phyloP scores from a whole-genome alignment of 441 rosid genomes.

The Populus trichocarpa region DNA sequence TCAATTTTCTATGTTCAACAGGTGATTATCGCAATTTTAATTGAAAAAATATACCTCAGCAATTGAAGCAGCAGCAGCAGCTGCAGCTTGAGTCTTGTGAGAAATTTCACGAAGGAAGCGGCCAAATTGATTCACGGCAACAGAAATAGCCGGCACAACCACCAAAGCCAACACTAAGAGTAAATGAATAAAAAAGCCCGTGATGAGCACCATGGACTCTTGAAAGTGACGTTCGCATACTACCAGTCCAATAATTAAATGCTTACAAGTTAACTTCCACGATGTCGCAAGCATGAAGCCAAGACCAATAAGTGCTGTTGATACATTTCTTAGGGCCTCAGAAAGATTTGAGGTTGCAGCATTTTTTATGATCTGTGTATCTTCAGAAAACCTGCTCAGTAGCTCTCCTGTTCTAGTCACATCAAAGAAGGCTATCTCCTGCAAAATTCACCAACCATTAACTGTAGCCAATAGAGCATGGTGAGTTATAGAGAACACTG shows the following conservation, averaged over 20 bases:
- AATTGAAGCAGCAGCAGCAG: conserved; percentile 89
- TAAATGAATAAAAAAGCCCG: conserved; percentile 8
- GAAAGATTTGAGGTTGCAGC: conserved; percentile 98
- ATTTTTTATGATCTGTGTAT: conserved; percentile 91
- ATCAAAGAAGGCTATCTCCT: conserved; percentile 94
- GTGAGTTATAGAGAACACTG: not conserved
- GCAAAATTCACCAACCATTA: conserved; percentile 16
- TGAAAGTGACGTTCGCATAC: not conserved
- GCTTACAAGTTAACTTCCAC: conserved; percentile 85
- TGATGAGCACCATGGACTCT: not conserved
- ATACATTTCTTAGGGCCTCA: conserved; percentile 76
- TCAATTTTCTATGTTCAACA: not conserved
- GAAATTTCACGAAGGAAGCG: conserved; percentile 87
- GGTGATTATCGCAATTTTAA: not conserved
- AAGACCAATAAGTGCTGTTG: conserved; percentile 80
- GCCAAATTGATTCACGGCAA: conserved; percentile 71
- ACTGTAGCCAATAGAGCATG: not conserved
- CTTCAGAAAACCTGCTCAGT: conserved; percentile 88
- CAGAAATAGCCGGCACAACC: conserved; percentile 74
- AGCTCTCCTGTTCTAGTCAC: conserved; percentile 94
- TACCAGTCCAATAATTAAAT: not conserved
- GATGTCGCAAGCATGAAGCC: conserved; percentile 90
- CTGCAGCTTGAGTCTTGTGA: conserved; percentile 89
- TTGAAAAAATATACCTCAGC: conserved; percentile 61
- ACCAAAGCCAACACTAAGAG: conserved; percentile 72